Evolutionary conservation across 441 rosid species (phyloP).

Genomic region (Gossypium davidsonii): DNA sequence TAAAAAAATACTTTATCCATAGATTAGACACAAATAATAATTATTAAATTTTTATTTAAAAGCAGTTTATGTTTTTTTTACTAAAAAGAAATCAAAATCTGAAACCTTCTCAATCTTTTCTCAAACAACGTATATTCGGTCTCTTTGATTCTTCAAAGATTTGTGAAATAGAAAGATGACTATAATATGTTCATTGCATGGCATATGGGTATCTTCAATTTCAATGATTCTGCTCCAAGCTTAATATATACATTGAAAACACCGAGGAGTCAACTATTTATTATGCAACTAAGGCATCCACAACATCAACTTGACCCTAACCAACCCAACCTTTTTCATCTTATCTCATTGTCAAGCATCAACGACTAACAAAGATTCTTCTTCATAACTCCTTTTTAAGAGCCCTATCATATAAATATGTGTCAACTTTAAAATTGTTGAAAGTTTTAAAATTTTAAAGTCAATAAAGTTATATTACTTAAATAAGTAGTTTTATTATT

Average conservation of each 20-base stretch:
- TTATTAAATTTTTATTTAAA: not conserved
- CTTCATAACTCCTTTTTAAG: not conserved
- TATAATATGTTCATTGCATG: constrained; percentile 13
- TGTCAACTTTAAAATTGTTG: too few relatives aligned
- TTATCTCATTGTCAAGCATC: not conserved
- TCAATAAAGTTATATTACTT: too few relatives aligned
- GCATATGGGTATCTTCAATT: constrained; percentile 15
- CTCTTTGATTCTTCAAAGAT: constrained; percentile 25
- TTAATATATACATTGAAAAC: not conserved
- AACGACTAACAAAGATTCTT: not conserved
- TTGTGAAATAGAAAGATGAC: constrained; percentile 11
- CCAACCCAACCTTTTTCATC: constrained; percentile 28
- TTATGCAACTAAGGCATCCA: constrained; percentile 7
- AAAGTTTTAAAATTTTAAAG: too few relatives aligned
- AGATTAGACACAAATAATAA: not conserved
- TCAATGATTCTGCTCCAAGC: constrained; percentile 12
- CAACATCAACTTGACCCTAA: constrained; percentile 17
- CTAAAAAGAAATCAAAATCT: not conserved
- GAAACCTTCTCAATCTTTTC: not conserved
- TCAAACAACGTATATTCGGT: constrained; percentile 24
- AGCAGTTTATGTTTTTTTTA: not conserved
- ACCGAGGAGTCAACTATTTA: not conserved
- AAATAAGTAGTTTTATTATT: too few relatives aligned
- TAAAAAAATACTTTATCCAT: not conserved
- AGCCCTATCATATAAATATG: too few relatives aligned